Conservation (phyloP, 345 rosid genomes). For the Syzygium grande region DNA sequence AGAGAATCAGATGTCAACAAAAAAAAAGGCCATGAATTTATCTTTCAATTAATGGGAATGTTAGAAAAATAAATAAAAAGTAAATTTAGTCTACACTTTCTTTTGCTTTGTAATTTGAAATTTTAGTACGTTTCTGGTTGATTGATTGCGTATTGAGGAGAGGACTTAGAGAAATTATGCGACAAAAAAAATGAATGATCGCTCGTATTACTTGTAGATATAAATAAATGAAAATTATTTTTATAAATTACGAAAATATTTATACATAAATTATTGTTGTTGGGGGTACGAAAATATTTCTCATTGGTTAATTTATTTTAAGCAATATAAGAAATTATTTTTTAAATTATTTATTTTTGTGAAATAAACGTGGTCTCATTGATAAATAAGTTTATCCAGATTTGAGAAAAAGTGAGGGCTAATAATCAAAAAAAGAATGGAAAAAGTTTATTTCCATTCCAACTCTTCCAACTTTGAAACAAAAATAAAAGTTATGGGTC, state of each 20-base stretch:
- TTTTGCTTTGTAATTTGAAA: not conserved
- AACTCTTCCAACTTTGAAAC: not conserved
- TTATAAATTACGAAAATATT: too few relatives aligned
- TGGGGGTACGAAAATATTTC: too few relatives aligned
- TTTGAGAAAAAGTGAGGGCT: not conserved
- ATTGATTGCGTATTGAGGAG: not conserved
- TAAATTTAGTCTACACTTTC: not conserved
- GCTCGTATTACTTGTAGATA: too few relatives aligned
- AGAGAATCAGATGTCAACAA: not conserved
- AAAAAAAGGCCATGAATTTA: not conserved
- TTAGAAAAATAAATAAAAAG: not conserved
- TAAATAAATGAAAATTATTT: too few relatives aligned
- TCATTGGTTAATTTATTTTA: too few relatives aligned
- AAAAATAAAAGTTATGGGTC: not conserved
- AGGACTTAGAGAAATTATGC: not conserved
- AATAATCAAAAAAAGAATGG: not conserved
- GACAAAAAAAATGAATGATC: not conserved
- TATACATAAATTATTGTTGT: too few relatives aligned
- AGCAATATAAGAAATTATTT: too few relatives aligned
- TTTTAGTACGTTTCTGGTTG: not conserved
- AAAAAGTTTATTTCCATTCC: not conserved
- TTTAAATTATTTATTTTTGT: too few relatives aligned
- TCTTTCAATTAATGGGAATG: not conserved
- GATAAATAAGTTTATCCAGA: not conserved
- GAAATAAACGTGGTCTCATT: too few relatives aligned